These are phyloP conservation scores for Aspergillus sp. DNA, from an alignment of 2,329 filamentous ascomycete genomes.

Conservation along the genomic window DNA sequence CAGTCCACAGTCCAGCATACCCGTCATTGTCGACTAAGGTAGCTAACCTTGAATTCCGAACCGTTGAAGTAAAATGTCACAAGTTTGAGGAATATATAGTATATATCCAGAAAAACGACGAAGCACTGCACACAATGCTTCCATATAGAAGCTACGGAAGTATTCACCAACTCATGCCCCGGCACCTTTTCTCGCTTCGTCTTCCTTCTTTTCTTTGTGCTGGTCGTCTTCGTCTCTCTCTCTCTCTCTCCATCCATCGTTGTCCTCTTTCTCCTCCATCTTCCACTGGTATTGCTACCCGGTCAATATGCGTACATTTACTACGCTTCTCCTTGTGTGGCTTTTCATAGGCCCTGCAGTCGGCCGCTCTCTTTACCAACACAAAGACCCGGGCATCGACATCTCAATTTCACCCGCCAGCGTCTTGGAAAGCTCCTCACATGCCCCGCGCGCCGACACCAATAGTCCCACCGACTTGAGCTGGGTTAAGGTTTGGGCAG, in stretches of 20 bases:
- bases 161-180: no score
- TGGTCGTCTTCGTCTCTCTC: background rate
- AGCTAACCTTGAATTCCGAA: no score
- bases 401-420: background rate
- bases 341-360: background rate
- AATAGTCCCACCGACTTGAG: slow-evolving; percentile 9
- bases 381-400: background rate
- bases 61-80: no score
- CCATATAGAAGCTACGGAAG: no score
- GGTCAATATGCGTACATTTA: background rate
- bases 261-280: background rate
- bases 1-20: no score
- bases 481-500: slow-evolving; percentile 35
- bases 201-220: no score
- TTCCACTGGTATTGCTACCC: background rate
- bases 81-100: no score
- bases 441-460: background rate
- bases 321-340: background rate
- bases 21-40: no score
- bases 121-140: no score
- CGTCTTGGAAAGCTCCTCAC: background rate
- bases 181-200: no score
- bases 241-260: background rate
- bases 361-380: background rate
- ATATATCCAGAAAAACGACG: no score